Percentiles rank a stretch among this genome's conserved stretches.
phyloP scores from a whole-genome alignment of 129 eudicot genomes.

The Arctium lappa region DNA sequence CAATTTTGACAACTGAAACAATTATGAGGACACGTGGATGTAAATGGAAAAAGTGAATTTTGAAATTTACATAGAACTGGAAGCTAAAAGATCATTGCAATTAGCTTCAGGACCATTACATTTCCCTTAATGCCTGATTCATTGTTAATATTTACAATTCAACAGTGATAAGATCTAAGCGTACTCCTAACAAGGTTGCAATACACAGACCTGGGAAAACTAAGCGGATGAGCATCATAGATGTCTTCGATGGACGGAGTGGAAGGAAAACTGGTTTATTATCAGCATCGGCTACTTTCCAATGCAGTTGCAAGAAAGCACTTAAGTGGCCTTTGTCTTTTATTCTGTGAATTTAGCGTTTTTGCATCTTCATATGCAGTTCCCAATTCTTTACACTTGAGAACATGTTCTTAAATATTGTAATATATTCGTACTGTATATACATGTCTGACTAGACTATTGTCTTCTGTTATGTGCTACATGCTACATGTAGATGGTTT shows the following conservation, averaged over 20 bases:
- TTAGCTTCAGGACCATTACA: background rate
- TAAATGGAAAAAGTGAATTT: too few relatives aligned
- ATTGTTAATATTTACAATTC: background rate
- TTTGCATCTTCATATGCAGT: too few relatives aligned
- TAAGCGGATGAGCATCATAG: constrained; percentile 39
- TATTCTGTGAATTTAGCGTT: too few relatives aligned
- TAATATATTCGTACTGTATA: background rate
- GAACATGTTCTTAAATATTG: background rate
- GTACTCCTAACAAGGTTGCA: background rate
- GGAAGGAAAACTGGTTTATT: constrained; percentile 84
- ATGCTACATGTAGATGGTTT: constrained; percentile 54
- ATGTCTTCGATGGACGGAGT: constrained; percentile 77
- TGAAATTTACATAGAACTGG: background rate
- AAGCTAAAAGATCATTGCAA: constrained; percentile 3
- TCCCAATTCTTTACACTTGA: background rate
- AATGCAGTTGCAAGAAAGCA: constrained; percentile 61
- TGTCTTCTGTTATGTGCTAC: background rate
- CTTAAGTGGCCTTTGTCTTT: constrained; percentile 50
- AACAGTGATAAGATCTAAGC: background rate
- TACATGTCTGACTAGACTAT: background rate
- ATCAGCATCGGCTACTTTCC: constrained; percentile 59
- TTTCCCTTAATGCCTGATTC: background rate
- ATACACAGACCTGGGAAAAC: background rate
- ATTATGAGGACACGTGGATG: background rate
- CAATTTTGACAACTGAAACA: too few relatives aligned